phyloP scores from a whole-genome alignment of 2,329 filamentous ascomycete species.

The Botryotinia calthae region DNA sequence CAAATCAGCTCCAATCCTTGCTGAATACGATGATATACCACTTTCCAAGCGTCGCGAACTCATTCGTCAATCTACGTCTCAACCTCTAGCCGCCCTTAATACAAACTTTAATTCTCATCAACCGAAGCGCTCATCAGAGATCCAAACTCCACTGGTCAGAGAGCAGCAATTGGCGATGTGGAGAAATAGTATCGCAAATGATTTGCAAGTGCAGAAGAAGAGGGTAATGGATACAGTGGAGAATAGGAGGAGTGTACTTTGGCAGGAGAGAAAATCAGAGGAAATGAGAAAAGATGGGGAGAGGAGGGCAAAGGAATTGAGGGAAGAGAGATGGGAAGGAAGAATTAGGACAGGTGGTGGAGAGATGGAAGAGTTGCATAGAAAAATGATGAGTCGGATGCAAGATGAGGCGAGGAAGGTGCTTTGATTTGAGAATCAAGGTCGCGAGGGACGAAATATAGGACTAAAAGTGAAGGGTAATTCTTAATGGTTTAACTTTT shows the following conservation, averaged over 20 bases:
- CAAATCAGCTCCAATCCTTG: conserved; percentile 34
- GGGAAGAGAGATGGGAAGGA: conserved; percentile 64
- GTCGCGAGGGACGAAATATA: not conserved
- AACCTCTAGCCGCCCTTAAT: conserved; percentile 29
- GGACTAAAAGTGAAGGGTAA: not conserved
- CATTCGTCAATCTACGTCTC: conserved; percentile 45
- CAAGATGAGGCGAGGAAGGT: conserved; percentile 13
- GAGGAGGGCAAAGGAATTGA: conserved; percentile 54
- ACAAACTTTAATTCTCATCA: conserved; percentile 53
- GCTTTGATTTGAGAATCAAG: not conserved
- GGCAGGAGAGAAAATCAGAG: conserved; percentile 55
- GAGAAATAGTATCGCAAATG: conserved; percentile 62
- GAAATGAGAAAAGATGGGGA: conserved; percentile 58
- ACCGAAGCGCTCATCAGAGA: conserved; percentile 48
- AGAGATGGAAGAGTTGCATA: conserved; percentile 72
- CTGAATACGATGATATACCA: conserved; percentile 64
- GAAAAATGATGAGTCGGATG: conserved; percentile 61
- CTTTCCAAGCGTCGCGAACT: conserved; percentile 65
- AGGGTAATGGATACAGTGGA: conserved; percentile 45
- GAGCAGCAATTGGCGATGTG: conserved; percentile 64
- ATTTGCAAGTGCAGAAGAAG: conserved; percentile 47
- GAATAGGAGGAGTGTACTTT: conserved; percentile 53
- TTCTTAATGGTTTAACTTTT: not conserved
- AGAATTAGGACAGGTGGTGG: conserved; percentile 72
- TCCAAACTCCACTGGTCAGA: conserved; percentile 46